phyloP scores from a whole-genome alignment of 768 basidiomycete species.

The Paxillus involutus region DNA sequence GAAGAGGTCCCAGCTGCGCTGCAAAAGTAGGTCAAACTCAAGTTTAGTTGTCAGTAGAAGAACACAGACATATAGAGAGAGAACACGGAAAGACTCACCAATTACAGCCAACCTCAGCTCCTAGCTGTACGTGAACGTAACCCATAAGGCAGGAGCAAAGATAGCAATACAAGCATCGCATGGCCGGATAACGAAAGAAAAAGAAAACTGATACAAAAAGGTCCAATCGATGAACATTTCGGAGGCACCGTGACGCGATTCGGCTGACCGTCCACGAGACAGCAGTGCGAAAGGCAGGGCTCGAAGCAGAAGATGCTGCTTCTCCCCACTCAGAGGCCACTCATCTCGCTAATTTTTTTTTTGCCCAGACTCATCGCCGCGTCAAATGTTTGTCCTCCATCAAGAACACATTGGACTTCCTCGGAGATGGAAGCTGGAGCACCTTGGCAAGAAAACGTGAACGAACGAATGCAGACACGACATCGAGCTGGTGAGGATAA shows the following conservation, averaged over 20 bases:
- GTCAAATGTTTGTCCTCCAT: constrained; percentile 1
- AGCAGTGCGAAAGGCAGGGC: constrained; percentile 27
- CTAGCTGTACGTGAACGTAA: constrained; percentile 22
- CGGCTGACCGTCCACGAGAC: constrained; percentile 8
- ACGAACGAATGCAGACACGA: neutral
- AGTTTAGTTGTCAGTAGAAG: too few relatives aligned
- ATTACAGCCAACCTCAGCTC: neutral
- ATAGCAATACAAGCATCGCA: constrained; percentile 22
- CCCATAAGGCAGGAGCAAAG: constrained; percentile 9
- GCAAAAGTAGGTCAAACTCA: too few relatives aligned
- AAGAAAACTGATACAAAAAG: constrained; percentile 12
- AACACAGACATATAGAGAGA: constrained; percentile 5
- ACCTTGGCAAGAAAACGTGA: neutral
- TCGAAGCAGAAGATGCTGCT: constrained; percentile 24
- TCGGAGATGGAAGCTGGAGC: constrained; percentile 20
- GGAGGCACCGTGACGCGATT: constrained; percentile 11
- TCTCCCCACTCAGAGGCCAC: constrained; percentile 30
- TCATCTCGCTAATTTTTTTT: constrained; percentile 23
- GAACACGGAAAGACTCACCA: constrained; percentile 14
- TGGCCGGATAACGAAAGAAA: constrained; percentile 9
- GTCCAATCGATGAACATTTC: constrained; percentile 13
- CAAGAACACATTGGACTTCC: constrained; percentile 3
- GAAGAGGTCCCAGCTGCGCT: constrained; percentile 9
- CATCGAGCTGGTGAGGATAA: constrained; percentile 3
- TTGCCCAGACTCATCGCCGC: constrained; percentile 10